Conservation (phyloP, 164 flowering plant genomes). For the Umbilicus rupestris region DNA sequence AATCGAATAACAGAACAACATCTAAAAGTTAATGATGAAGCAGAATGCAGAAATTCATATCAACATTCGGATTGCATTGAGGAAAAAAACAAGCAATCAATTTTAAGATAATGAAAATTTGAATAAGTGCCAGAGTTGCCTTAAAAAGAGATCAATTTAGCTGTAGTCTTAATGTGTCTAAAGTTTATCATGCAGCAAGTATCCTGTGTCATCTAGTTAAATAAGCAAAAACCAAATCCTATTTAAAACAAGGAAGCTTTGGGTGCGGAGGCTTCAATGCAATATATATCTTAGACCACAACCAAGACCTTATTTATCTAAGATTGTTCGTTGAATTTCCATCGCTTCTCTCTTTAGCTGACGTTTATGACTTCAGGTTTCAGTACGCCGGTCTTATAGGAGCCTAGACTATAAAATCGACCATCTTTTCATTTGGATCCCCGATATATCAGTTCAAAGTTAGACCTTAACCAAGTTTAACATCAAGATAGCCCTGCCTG, state of each 20-base stretch:
- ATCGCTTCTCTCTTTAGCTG: neutral
- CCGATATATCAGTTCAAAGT: neutral
- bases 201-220: too few relatives aligned
- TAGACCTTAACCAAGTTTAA: neutral
- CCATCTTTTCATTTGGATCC: neutral
- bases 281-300: neutral
- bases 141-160: too few relatives aligned
- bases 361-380: neutral
- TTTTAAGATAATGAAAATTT: neutral
- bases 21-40: neutral
- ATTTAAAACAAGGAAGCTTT: too few relatives aligned
- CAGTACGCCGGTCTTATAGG: neutral
- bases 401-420: neutral
- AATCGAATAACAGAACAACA: neutral
- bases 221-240: too few relatives aligned
- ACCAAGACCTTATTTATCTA: neutral
- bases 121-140: too few relatives aligned
- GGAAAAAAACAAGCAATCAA: neutral
- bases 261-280: neutral
- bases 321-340: neutral
- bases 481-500: neutral
- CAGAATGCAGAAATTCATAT: neutral
- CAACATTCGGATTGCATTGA: neutral
- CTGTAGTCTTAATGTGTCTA: too few relatives aligned
- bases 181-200: too few relatives aligned